Conservation (phyloP, 2,329 filamentous ascomycete species). For the Botrytis aclada region DNA sequence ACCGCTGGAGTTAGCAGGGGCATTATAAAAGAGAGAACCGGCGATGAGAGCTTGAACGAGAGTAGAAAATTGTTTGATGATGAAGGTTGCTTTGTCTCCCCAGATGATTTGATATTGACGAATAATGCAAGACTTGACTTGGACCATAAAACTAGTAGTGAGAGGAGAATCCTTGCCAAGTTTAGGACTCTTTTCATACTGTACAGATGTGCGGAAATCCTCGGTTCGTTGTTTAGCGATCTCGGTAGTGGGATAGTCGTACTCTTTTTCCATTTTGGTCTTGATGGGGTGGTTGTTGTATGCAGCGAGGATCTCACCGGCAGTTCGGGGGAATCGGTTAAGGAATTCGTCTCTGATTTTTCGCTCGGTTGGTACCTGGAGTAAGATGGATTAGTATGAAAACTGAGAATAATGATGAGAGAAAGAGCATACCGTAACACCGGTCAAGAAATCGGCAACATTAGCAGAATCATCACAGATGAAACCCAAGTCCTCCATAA, state of each 20-base stretch:
- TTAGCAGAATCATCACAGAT: slow-evolving; percentile 60
- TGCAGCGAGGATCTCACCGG: slow-evolving; percentile 43
- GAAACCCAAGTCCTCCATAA: slow-evolving; percentile 65
- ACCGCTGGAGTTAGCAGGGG: slow-evolving; percentile 54
- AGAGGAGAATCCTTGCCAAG: slow-evolving; percentile 53
- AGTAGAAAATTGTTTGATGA: slow-evolving; percentile 59
- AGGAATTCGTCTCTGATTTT: slow-evolving; percentile 49
- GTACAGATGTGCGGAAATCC: slow-evolving; percentile 52
- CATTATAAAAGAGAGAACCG: slow-evolving; percentile 66
- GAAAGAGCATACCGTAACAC: slow-evolving; percentile 39
- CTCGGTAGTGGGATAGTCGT: slow-evolving; percentile 52
- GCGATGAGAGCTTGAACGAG: slow-evolving; percentile 59
- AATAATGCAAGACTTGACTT: slow-evolving; percentile 54
- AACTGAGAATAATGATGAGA: not conserved
- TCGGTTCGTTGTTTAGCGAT: slow-evolving; percentile 45
- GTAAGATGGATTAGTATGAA: not conserved
- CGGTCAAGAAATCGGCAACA: slow-evolving; percentile 63
- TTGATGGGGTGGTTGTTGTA: slow-evolving; percentile 54
- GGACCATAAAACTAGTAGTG: slow-evolving; percentile 52
- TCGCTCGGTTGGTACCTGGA: slow-evolving; percentile 55
- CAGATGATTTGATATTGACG: slow-evolving; percentile 65
- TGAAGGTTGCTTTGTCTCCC: slow-evolving; percentile 61
- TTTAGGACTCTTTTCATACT: slow-evolving; percentile 52
- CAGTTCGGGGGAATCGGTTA: slow-evolving; percentile 46
- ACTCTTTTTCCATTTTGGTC: slow-evolving; percentile 51